Conservation (phyloP, 768 basidiomycete species). For the Calocybe cyanea region DNA sequence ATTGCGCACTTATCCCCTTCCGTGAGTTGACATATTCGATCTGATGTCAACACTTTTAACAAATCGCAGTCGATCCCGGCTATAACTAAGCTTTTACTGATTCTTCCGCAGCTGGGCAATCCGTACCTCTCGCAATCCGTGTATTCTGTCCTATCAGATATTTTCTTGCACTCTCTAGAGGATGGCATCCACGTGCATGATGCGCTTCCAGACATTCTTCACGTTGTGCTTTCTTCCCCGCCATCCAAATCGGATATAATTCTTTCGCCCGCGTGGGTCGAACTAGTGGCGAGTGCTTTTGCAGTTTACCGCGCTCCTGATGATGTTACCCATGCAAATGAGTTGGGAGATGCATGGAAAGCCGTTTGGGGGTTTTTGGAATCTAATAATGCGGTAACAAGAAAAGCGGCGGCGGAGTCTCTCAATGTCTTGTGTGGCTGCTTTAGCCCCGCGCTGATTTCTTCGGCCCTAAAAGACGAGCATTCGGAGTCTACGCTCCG, state of each 20-base stretch:
- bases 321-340: conserved; percentile 43
- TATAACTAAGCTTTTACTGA: conserved; percentile 69
- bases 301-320: conserved; percentile 55
- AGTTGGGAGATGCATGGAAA: conserved; percentile 69
- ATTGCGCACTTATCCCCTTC: conserved; percentile 58
- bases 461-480: conserved; percentile 44
- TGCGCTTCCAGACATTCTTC: conserved; percentile 60
- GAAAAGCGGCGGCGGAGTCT: conserved; percentile 61
- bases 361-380: conserved; percentile 76
- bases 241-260: conserved; percentile 67
- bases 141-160: conserved; percentile 81
- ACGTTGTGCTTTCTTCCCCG: conserved; percentile 62
- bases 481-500: conserved; percentile 52
- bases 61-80: conserved; percentile 58
- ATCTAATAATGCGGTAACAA: conserved; percentile 53
- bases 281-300: conserved; percentile 70
- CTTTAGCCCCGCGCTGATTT: conserved; percentile 62
- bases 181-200: conserved; percentile 47
- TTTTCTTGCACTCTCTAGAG: conserved; percentile 56
- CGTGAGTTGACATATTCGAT: conserved; percentile 45
- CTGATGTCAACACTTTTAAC: not conserved
- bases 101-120: conserved; percentile 83
- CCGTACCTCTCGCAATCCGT: conserved; percentile 86
- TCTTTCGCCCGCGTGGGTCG: conserved; percentile 75
- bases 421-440: conserved; percentile 65